These are phyloP conservation scores for Gelatoporia subvermispora DNA, from an alignment of 768 basidiomycete species.

Conservation along the genomic window DNA sequence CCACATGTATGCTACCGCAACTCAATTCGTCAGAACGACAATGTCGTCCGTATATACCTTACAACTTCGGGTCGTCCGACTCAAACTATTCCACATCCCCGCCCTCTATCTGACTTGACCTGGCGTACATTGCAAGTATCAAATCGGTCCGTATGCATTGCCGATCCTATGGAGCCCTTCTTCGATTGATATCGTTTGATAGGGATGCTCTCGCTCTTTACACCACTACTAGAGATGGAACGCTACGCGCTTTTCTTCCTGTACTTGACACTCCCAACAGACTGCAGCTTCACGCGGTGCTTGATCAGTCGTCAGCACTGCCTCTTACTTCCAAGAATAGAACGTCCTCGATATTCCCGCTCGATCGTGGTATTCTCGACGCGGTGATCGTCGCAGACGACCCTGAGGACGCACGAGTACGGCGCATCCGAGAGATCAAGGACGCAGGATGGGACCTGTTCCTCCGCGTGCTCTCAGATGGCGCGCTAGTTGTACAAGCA, in stretches of 20 bases:
- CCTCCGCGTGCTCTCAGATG: slow-evolving; percentile 63
- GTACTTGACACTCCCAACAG: slow-evolving; percentile 82
- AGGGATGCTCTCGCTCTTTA: slow-evolving; percentile 79
- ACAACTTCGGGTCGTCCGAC: slow-evolving; percentile 68
- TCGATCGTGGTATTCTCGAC: slow-evolving; percentile 54
- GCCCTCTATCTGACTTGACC: slow-evolving; percentile 60
- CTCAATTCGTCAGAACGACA: slow-evolving; percentile 42
- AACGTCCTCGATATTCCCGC: slow-evolving; percentile 52
- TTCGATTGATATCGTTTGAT: not conserved
- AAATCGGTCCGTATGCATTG: slow-evolving; percentile 48
- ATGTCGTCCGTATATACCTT: slow-evolving; percentile 58
- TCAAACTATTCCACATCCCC: slow-evolving; percentile 68
- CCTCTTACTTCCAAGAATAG: slow-evolving; percentile 26
- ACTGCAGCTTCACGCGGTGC: slow-evolving; percentile 77
- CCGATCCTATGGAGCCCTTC: slow-evolving; percentile 1
- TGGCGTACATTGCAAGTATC: slow-evolving; percentile 73
- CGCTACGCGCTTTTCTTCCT: slow-evolving; percentile 80
- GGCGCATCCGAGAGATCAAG: slow-evolving; percentile 54
- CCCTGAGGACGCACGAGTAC: slow-evolving; percentile 40
- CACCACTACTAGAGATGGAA: slow-evolving; percentile 79
- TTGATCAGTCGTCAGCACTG: slow-evolving; percentile 68
- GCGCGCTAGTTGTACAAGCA: slow-evolving; percentile 68
- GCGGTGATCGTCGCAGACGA: slow-evolving; percentile 30
- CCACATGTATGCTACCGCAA: slow-evolving; percentile 1
- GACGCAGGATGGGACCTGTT: slow-evolving; percentile 80